A percentile compares a stretch with the other conserved stretches of the same genome.
Evolutionary conservation across 2,329 filamentous ascomycete species (phyloP).

Genomic region (Sporothrix luriei): DNA sequence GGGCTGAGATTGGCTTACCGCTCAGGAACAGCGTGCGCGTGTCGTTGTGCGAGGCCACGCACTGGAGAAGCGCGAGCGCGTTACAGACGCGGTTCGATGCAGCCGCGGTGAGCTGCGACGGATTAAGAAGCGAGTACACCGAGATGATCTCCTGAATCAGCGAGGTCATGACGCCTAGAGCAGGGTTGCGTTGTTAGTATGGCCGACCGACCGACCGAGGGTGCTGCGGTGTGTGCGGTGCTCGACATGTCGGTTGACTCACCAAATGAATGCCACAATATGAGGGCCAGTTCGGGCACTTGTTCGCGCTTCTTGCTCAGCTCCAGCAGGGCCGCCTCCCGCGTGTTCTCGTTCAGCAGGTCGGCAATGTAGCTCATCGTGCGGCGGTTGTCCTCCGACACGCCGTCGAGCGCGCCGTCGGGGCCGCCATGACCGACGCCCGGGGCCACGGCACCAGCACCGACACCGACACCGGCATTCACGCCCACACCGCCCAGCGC

Average conservation of each 20-base stretch:
- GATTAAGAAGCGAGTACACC: conserved; percentile 94
- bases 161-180: conserved; percentile 91
- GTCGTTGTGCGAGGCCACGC: conserved; percentile 95
- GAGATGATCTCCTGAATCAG: conserved; percentile 98
- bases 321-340: conserved; percentile 89
- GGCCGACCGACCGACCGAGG: too few relatives aligned
- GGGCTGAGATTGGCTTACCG: conserved; percentile 57
- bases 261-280: conserved; percentile 99
- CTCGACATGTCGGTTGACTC: conserved; percentile 43
- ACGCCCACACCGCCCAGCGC: conserved; percentile 52
- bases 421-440: conserved; percentile 54
- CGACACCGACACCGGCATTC: conserved; percentile 62
- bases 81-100: conserved; percentile 98
- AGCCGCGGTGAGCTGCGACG: conserved; percentile 94
- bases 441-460: conserved; percentile 57
- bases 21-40: conserved; percentile 91
- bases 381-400: conserved; percentile 87
- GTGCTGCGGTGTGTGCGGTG: not conserved
- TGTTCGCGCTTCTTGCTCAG: conserved; percentile 98
- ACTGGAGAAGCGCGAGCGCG: conserved; percentile 90
- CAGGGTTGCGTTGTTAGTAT: not conserved
- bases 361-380: conserved; percentile 94
- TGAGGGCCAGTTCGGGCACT: conserved; percentile 91
- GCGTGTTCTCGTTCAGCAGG: conserved; percentile 80
- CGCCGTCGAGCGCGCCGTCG: conserved; percentile 61